Evolutionary conservation across 192 early-diverging fungal species (phyloP).

Genomic region (Rhizophlyctis rosea): DNA sequence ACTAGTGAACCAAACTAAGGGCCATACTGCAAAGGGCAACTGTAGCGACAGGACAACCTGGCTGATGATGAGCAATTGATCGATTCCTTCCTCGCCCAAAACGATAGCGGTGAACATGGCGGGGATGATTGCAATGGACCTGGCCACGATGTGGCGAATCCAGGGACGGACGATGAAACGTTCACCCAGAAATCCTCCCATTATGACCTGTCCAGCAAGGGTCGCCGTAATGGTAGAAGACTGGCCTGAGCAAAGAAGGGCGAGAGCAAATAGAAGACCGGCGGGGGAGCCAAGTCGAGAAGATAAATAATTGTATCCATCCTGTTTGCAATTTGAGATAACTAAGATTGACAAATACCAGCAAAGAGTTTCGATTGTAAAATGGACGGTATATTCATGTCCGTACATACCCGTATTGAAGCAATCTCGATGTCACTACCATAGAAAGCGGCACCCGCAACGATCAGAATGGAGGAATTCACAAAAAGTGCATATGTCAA

Average conservation of each 20-base stretch:
- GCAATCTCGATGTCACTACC: conserved; percentile 48
- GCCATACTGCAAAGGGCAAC: conserved; percentile 75
- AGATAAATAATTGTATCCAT: conserved; percentile 59
- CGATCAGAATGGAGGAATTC: conserved; percentile 75
- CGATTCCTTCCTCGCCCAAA: conserved; percentile 57
- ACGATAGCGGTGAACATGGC: conserved; percentile 66
- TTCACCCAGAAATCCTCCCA: conserved; percentile 65
- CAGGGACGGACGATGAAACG: conserved; percentile 43
- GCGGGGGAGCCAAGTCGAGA: conserved; percentile 58
- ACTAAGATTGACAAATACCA: no score
- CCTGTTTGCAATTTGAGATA: conserved; percentile 63
- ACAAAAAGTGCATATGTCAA: conserved; percentile 71
- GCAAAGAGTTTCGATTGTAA: no score
- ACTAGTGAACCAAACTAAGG: conserved; percentile 66
- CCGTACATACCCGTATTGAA: not conserved
- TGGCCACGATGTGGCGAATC: conserved; percentile 65
- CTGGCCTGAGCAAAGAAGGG: conserved; percentile 71
- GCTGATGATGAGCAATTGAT: conserved; percentile 57
- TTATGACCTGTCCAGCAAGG: conserved; percentile 76
- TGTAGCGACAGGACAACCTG: conserved; percentile 78
- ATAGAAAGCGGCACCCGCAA: conserved; percentile 70
- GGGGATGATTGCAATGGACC: conserved; percentile 68
- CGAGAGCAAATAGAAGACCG: conserved; percentile 69
- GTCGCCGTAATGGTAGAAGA: conserved; percentile 77
- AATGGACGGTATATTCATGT: no score